phyloP scores from a whole-genome alignment of 495 filamentous ascomycete genomes.

The Xylaria nigripes region DNA sequence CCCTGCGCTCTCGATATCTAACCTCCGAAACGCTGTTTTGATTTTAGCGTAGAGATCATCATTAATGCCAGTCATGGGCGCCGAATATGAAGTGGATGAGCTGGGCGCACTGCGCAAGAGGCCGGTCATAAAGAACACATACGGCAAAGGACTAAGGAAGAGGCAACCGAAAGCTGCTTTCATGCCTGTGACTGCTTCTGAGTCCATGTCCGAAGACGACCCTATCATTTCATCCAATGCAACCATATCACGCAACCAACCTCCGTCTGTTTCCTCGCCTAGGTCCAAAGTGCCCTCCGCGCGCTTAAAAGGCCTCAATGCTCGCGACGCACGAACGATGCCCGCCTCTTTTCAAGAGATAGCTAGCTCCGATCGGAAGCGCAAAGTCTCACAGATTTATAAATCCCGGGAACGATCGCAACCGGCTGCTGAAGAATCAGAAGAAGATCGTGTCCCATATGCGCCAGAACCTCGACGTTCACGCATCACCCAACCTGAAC shows the following conservation, averaged over 20 bases:
- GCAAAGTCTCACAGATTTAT: conserved; percentile 25
- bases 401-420: conserved; percentile 15
- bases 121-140: conserved; percentile 27
- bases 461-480: conserved; percentile 12
- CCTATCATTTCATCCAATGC: conserved; percentile 15
- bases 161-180: conserved; percentile 22
- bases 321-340: background rate
- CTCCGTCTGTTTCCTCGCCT: conserved; percentile 15
- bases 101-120: conserved; percentile 30
- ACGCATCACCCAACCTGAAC: conserved; percentile 10
- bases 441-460: background rate
- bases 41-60: background rate
- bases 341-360: background rate
- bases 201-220: conserved; percentile 24
- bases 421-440: conserved; percentile 6
- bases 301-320: conserved; percentile 10
- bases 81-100: conserved; percentile 28
- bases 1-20: background rate
- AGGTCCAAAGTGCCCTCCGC: conserved; percentile 9
- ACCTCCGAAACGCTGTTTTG: background rate
- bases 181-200: conserved; percentile 16
- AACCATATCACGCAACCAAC: conserved; percentile 13
- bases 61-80: conserved; percentile 21
- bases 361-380: conserved; percentile 18
- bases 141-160: conserved; percentile 31